Evolutionary conservation across 202 grass and related monocot genomes (phyloP).

Genomic region (Dendrocalamus latiflorus): DNA sequence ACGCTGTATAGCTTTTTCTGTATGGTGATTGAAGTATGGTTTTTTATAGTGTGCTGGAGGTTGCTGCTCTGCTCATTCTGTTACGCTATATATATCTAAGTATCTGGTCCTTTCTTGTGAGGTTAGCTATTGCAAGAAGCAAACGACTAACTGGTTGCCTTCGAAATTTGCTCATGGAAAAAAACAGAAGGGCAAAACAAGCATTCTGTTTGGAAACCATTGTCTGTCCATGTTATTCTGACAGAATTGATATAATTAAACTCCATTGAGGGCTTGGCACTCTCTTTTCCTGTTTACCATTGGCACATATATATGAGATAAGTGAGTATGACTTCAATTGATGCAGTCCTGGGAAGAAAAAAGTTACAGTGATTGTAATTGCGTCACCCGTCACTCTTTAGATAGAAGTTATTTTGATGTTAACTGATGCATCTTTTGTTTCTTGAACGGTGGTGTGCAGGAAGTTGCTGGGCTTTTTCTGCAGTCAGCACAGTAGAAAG

Average conservation of each 20-base stretch:
- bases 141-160: background rate
- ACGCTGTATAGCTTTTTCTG: background rate
- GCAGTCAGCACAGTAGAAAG: constrained; percentile 70
- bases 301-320: background rate
- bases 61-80: background rate
- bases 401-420: background rate
- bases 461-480: constrained; percentile 94
- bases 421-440: background rate
- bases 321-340: background rate
- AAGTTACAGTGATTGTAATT: background rate
- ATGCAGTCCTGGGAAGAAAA: background rate
- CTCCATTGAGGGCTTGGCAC: background rate
- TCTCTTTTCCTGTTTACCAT: background rate
- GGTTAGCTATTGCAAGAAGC: background rate
- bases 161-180: background rate
- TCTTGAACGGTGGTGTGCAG: constrained; percentile 31
- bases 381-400: background rate
- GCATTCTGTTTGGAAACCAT: background rate
- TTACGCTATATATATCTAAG: background rate
- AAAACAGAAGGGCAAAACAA: background rate
- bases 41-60: background rate
- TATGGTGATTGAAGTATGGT: background rate
- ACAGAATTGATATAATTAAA: background rate
- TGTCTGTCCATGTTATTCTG: background rate
- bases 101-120: background rate